Evolutionary conservation across 106 monocot species (phyloP), one percentile per base, ranked within the genome.

Genomic region (Triglochin maritima): DNA sequence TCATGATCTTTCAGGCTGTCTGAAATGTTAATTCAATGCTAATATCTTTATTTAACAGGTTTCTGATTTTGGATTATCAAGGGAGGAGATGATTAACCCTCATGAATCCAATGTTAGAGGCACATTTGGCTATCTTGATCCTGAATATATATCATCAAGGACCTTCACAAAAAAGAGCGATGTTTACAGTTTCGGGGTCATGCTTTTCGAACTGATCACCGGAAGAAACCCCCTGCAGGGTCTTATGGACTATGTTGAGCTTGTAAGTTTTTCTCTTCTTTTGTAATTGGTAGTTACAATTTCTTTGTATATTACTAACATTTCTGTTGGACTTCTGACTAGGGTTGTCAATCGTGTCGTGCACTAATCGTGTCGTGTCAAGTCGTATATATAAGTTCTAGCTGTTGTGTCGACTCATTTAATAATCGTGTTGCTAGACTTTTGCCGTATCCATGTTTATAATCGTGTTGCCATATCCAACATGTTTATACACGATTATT

Each of bases 71-170:
- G 96, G 91, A 42, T 71, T 98, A 59, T 98, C 96, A 72, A 91
- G 81, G 73, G 96, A 88, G 80, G 88, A 88, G 73, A 77, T 79
- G 74, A 79, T 85, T 47, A 79, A 67, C 60, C 78, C 44, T 3
- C 72, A 80, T 47, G 83, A 74, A 58, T 74, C 91, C 29, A 76
- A 78, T 68, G 72, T 98, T 17, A 73, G 82, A 54, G 96, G 96
- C 76, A 98, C 96, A 52, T 91, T 72, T 68, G 96, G 96, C 11
- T 98, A 98, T 82, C 79, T 98, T 59, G 96, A 98, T 76, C 91
- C 96, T 11, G 91, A 98, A 68, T 98, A 98, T 68, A 66, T 98
- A 44, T 88, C 90, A 29, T 82, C 91, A 56, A 79, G 84, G 62
- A 80, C 76, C 4, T 91, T 91, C 73, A 98, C 87, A 3, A 91